Evolutionary conservation across 1,139 yeast genomes (phyloP).

Genomic region (Groenewaldozyma sp.): DNA sequence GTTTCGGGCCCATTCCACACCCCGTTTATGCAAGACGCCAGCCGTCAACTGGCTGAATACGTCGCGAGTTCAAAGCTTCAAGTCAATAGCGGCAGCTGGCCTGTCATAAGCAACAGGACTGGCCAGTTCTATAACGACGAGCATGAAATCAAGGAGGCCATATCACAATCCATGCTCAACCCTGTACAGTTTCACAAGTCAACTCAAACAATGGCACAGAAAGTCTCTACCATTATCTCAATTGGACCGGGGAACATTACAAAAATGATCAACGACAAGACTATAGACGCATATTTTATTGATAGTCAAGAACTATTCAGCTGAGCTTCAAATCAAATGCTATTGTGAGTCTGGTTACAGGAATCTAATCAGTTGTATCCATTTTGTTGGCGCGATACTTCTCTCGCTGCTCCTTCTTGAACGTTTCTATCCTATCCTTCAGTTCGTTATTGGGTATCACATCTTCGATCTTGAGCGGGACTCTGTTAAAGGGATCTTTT

Average conservation of each 20-base stretch:
- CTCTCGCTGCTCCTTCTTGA: conserved; percentile 30
- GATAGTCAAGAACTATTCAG: too few species aligned
- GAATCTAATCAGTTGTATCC: conserved; percentile 2
- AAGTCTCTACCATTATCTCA: not conserved
- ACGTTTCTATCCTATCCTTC: conserved; percentile 50
- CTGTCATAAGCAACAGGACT: conserved; percentile 28
- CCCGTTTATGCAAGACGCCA: conserved; percentile 33
- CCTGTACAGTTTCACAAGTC: conserved; percentile 22
- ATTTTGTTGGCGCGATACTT: conserved; percentile 9
- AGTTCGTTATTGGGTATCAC: conserved; percentile 66
- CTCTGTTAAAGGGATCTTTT: conserved; percentile 94
- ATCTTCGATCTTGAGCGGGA: conserved; percentile 83
- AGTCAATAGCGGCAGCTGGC: conserved; percentile 7
- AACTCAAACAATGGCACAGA: not conserved
- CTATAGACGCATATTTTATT: too few species aligned
- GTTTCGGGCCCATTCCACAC: conserved; percentile 52
- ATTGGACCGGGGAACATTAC: conserved; percentile 2
- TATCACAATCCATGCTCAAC: conserved; percentile 21
- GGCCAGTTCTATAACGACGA: conserved; percentile 25
- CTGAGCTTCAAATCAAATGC: too few species aligned
- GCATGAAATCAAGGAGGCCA: conserved; percentile 22
- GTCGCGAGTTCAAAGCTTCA: conserved; percentile 7
- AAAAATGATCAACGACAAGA: conserved; percentile 1
- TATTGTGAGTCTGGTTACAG: too few species aligned
- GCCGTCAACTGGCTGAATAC: conserved; percentile 19